Conservation (phyloP, 768 basidiomycete species). For the Lanmaoa pseudosensibilis region DNA sequence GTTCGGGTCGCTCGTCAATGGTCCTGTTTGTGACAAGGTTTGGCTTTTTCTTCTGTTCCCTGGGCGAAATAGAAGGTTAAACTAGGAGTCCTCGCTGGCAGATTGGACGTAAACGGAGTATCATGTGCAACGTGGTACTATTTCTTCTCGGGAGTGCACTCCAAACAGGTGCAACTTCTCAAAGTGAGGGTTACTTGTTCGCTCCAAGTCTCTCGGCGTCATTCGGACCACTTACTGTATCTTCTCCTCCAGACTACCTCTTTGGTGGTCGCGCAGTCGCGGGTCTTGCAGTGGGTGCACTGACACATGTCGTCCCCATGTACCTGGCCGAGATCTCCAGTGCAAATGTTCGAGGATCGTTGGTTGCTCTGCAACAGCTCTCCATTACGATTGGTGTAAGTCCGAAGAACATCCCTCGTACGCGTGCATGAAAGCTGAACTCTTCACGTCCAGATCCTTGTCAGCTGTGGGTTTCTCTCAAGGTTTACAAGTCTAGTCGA, state of each 20-base stretch:
- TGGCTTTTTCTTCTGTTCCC: background rate
- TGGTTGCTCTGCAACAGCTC: constrained; percentile 38
- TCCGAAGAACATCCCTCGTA: background rate
- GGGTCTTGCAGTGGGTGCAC: constrained; percentile 18
- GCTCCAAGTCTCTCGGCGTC: background rate
- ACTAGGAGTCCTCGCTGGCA: background rate
- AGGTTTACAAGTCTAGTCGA: background rate
- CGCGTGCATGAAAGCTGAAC: background rate
- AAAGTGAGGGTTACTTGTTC: constrained; percentile 4
- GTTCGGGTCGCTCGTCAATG: constrained; percentile 32
- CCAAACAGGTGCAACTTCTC: constrained; percentile 32
- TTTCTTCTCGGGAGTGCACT: constrained; percentile 33
- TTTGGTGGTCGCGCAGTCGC: constrained; percentile 32
- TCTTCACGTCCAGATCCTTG: constrained; percentile 22
- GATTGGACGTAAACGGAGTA: constrained; percentile 30
- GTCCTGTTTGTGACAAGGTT: constrained; percentile 34
- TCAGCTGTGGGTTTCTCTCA: constrained; percentile 29
- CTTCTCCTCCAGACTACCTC: constrained; percentile 19
- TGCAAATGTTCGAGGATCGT: constrained; percentile 37
- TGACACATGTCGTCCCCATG: constrained; percentile 32
- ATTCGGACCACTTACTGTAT: background rate
- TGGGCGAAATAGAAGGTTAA: background rate
- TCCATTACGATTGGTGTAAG: constrained; percentile 37
- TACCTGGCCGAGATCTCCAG: constrained; percentile 42
- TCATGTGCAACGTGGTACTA: constrained; percentile 30